Evolutionary conservation across 2,329 filamentous ascomycete genomes (phyloP).

Genomic region (Pseudogymnoascus sp.): DNA sequence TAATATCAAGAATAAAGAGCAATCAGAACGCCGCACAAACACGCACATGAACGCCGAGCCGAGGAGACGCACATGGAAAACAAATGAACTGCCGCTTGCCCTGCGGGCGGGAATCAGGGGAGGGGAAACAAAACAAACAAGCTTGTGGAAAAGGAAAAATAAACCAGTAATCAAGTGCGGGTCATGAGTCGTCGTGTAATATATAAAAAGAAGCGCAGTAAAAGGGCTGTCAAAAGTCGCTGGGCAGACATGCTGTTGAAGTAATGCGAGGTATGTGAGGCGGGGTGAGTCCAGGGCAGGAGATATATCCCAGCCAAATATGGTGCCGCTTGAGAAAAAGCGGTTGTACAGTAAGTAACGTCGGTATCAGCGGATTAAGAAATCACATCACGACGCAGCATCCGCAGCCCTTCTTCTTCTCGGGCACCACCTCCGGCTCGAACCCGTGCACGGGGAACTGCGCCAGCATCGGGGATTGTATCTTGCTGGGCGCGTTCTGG

Average conservation of each 20-base stretch:
- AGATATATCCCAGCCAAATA: not conserved
- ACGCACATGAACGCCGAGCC: not conserved
- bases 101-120: slow-evolving; percentile 7
- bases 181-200: slow-evolving; percentile 8
- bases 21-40: slow-evolving; percentile 6
- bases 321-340: not conserved
- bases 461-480: slow-evolving; percentile 27
- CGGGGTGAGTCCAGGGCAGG: not conserved
- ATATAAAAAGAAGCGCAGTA: slow-evolving; percentile 1
- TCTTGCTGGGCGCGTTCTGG: slow-evolving; percentile 33
- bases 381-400: slow-evolving; percentile 46
- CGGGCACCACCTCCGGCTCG: slow-evolving; percentile 36
- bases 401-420: slow-evolving; percentile 37
- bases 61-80: not conserved
- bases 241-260: not conserved
- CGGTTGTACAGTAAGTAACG: not conserved
- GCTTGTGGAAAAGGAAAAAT: not conserved
- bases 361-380: not conserved
- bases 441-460: slow-evolving; percentile 25
- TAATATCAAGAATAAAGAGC: slow-evolving; percentile 2
- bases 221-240: not conserved
- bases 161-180: not conserved
- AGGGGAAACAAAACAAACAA: not conserved
- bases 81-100: slow-evolving; percentile 8
- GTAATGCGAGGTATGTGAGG: slow-evolving; percentile 1